phyloP scores from a whole-genome alignment of 371 early-diverging fungal species.

The Phascolomyces articulosus region DNA sequence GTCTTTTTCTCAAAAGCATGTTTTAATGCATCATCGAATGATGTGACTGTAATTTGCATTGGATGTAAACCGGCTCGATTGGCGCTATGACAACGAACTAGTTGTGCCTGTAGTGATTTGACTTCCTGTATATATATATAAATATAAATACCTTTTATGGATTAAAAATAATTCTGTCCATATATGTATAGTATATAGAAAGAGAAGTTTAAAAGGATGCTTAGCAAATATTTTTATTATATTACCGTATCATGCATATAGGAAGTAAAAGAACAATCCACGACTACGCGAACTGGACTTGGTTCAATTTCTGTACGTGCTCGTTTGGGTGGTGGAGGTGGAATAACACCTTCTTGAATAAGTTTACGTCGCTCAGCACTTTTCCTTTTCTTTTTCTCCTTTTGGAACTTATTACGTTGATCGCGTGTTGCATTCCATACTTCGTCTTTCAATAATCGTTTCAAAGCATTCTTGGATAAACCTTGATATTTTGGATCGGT shows the following conservation, averaged over 20 bases:
- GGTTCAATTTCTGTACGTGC: slow-evolving; percentile 27
- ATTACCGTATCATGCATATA: slow-evolving; percentile 77
- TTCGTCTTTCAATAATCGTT: slow-evolving; percentile 42
- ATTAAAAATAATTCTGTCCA: too few relatives aligned
- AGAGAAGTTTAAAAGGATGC: too few relatives aligned
- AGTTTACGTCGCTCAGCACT: slow-evolving; percentile 30
- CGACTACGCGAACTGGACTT: slow-evolving; percentile 50
- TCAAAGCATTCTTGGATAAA: slow-evolving; percentile 43
- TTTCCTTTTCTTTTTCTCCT: slow-evolving; percentile 39
- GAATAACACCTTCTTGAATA: slow-evolving; percentile 37
- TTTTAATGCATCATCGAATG: slow-evolving; percentile 39
- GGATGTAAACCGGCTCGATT: slow-evolving; percentile 58
- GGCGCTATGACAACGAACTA: slow-evolving; percentile 69
- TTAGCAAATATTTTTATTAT: too few relatives aligned
- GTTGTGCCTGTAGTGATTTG: slow-evolving; percentile 68
- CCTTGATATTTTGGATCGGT: slow-evolving; percentile 51
- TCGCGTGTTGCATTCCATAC: slow-evolving; percentile 35
- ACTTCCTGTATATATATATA: slow-evolving; percentile 45
- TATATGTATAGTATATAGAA: too few relatives aligned
- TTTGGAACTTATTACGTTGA: slow-evolving; percentile 29
- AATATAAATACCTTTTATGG: neutral
- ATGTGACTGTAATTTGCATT: slow-evolving; percentile 54
- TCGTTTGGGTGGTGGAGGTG: slow-evolving; percentile 33
- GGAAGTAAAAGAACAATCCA: slow-evolving; percentile 80
- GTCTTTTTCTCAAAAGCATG: slow-evolving; percentile 47